Base-by-base conservation (phyloP, 2,329 filamentous ascomycete species). In the Fusarium buharicum region DNA sequence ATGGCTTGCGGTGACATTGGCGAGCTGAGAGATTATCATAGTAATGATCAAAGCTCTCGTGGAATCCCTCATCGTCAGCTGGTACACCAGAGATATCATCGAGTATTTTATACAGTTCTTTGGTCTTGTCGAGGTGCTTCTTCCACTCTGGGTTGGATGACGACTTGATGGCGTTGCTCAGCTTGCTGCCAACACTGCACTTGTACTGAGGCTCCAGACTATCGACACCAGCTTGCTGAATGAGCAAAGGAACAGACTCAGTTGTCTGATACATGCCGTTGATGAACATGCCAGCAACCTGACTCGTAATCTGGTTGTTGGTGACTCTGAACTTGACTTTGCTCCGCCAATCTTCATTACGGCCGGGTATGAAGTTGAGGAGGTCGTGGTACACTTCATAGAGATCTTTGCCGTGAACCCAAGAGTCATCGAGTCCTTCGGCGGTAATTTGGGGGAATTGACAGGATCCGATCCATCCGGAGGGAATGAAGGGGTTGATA, bases 1-100 rank as follows among this genome's bases (percentile, higher is more conserved):
- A 78, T 0, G 90, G 84, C 69, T 90, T 91, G 16, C 75, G 78
- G 71, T 95, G 91, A 73, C 91, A 95, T 71, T 92, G 88, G 0
- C 91, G 83, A 0, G 91, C 88, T 0, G 90, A 92, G 2, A 95
- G 82, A 70, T 93, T 95, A 73, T 95, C 92, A 69, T 88, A 95
- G 77, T 95, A 95, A 74, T 93, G 91, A 71, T 95, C 92, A 68
- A 90, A 88, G 49, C 83, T 88, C 36, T 76, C 81, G 70, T 94
- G 90, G 79, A 91, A 95, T 4, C 81, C 88, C 0, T 72, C 70
- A 57, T 87, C 83, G 30, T 74, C 75, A 0, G 79, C 59, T 0
- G 82, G 72, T 1, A 95, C 84, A 27, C 89, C 89, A 0, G 89
- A 91, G 40, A 94, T 82, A 37, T 77, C 73, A 69, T 95, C 91